Conservation (phyloP, 2,329 filamentous ascomycete genomes). For the Eutypella sp. region DNA sequence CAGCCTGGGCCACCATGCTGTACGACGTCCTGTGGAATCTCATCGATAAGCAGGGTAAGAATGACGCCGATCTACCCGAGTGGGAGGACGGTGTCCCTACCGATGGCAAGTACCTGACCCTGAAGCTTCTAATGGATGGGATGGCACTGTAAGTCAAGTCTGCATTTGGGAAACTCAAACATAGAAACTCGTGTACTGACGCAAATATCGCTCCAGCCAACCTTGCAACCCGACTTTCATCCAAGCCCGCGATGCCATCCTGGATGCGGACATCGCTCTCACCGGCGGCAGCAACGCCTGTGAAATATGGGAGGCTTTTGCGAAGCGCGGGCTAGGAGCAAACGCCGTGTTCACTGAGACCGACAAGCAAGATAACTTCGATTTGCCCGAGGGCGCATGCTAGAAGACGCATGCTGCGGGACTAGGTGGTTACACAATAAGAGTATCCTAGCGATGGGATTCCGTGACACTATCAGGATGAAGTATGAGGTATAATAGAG, state of each 20-base stretch:
- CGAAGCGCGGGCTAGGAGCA: conserved; percentile 50
- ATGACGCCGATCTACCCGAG: conserved; percentile 33
- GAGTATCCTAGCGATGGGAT: no score
- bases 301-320: conserved; percentile 50
- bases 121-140: conserved; percentile 49
- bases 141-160: conserved; percentile 37
- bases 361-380: conserved; percentile 1
- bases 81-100: conserved; percentile 43
- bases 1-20: conserved; percentile 46
- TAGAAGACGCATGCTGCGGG: not conserved
- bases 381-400: conserved; percentile 2
- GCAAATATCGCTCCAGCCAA: conserved; percentile 29
- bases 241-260: conserved; percentile 47
- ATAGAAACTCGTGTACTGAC: not conserved
- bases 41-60: conserved; percentile 51
- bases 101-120: conserved; percentile 45
- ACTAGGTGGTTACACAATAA: no score
- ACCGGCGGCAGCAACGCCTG: conserved; percentile 47
- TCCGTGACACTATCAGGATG: no score
- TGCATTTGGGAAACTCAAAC: not conserved
- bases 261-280: conserved; percentile 49
- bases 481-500: no score
- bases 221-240: conserved; percentile 52
- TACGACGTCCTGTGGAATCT: conserved; percentile 56
- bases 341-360: conserved; percentile 22